phyloP scores from a whole-genome alignment of 108 stramenopile species.

The Fistulifera solaris region DNA sequence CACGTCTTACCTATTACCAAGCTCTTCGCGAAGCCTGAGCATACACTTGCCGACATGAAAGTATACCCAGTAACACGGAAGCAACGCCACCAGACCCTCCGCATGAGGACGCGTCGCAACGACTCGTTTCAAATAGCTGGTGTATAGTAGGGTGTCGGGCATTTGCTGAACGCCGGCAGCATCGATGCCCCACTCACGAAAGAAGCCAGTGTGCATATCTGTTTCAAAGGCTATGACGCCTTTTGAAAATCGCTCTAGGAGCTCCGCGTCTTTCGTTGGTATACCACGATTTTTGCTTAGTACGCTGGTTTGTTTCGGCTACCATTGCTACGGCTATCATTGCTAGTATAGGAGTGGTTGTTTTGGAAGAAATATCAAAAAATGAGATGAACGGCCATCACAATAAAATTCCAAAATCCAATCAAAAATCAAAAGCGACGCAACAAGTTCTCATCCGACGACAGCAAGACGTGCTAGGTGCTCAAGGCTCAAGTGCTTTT shows the following conservation, averaged over 20 bases:
- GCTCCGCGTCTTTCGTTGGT: slow-evolving; percentile 19
- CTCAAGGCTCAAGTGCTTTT: too few species aligned
- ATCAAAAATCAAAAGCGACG: too few species aligned
- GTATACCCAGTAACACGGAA: slow-evolving; percentile 88
- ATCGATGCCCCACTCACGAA: slow-evolving; percentile 62
- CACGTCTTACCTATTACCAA: slow-evolving; percentile 34
- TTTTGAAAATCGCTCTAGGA: slow-evolving; percentile 53
- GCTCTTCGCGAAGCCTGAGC: slow-evolving; percentile 57
- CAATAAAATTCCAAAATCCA: too few species aligned
- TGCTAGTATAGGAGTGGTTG: too few species aligned
- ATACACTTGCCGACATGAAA: slow-evolving; percentile 81
- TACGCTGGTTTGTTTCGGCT: too few species aligned
- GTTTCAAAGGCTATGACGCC: slow-evolving; percentile 70
- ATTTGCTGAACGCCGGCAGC: slow-evolving; percentile 41
- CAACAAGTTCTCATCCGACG: too few species aligned
- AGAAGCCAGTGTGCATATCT: slow-evolving; percentile 62
- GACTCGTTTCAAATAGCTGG: slow-evolving; percentile 70
- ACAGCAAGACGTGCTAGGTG: too few species aligned
- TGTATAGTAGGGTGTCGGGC: slow-evolving; percentile 77
- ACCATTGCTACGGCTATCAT: too few species aligned
- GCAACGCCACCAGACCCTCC: slow-evolving; percentile 67
- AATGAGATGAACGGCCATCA: too few species aligned
- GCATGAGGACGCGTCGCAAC: slow-evolving; percentile 46
- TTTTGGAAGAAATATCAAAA: too few species aligned
- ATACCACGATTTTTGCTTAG: slow-evolving; percentile 33